phyloP scores from a whole-genome alignment of 2,329 filamentous ascomycete genomes.

The Xylogone sp. region DNA sequence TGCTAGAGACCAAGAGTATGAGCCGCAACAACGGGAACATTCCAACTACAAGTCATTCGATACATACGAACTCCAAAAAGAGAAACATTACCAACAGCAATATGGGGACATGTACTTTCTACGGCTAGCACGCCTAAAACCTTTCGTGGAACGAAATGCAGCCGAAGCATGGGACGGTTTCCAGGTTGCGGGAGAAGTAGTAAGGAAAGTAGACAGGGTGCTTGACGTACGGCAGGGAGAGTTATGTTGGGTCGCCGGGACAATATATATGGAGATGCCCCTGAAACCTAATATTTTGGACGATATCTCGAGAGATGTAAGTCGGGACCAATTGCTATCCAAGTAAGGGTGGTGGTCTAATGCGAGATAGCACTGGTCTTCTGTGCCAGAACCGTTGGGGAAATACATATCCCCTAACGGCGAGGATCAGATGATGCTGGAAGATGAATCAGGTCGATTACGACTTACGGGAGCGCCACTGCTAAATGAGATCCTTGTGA shows the following conservation, averaged over 20 bases:
- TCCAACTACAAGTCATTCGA: conserved; percentile 71
- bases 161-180: conserved; percentile 73
- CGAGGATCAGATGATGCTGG: conserved; percentile 74
- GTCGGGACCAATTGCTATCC: conserved; percentile 22
- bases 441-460: conserved; percentile 91
- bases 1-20: conserved; percentile 15
- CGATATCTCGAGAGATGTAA: conserved; percentile 87
- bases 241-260: conserved; percentile 92
- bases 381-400: conserved; percentile 69
- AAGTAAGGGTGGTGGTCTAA: conserved; percentile 5
- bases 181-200: conserved; percentile 72
- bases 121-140: conserved; percentile 82
- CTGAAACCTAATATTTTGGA: conserved; percentile 95
- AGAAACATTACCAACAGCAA: conserved; percentile 83
- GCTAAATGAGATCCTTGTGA: conserved; percentile 70
- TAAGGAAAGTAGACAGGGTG: conserved; percentile 77
- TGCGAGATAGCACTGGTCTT: conserved; percentile 71
- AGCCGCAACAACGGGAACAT: conserved; percentile 46
- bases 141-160: conserved; percentile 72
- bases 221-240: conserved; percentile 94
- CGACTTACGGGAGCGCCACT: conserved; percentile 71
- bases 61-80: conserved; percentile 68
- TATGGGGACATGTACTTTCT: conserved; percentile 98
- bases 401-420: conserved; percentile 66
- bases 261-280: conserved; percentile 95